These are phyloP conservation scores for Pseudisothecium myosuroides DNA, from an alignment of 225 moss, liverwort and hornwort genomes.

Conservation along the genomic window DNA sequence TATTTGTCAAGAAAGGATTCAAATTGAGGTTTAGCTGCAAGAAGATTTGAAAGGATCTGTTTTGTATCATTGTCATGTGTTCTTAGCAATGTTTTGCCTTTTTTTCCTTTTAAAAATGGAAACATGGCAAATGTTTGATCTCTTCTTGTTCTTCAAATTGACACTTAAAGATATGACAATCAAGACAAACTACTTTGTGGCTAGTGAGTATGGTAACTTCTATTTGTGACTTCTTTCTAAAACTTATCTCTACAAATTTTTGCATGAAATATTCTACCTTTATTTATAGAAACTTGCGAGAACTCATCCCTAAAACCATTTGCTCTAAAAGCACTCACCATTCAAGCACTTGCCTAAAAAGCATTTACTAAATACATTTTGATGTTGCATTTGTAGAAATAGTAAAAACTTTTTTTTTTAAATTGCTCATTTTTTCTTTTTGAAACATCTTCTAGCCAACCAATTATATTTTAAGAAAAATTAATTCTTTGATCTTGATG, in stretches of 20 bases:
- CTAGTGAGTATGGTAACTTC: no score
- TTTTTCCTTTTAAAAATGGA: not conserved
- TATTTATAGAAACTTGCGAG: not conserved
- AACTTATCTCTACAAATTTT: fast-evolving
- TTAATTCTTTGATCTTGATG: not conserved
- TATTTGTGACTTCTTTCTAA: not conserved
- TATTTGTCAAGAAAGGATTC: not conserved
- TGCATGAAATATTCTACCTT: fast-evolving
- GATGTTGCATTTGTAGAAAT: not conserved
- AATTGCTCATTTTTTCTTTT: not conserved
- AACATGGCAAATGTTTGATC: not conserved
- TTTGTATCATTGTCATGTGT: not conserved
- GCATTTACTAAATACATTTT: not conserved
- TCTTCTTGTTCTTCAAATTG: not conserved
- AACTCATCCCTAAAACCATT: fast-evolving
- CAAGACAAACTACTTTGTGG: not conserved
- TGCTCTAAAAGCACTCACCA: fast-evolving
- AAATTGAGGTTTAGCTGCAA: no score
- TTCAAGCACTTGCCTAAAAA: not conserved
- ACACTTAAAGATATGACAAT: not conserved
- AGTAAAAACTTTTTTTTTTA: no score
- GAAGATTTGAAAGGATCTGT: not conserved
- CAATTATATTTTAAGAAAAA: not conserved
- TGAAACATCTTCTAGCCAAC: fast-evolving
- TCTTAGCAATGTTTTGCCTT: no score